phyloP scores from a whole-genome alignment of 2,329 filamentous ascomycete genomes.

The Drechslerella coelobrocha region DNA sequence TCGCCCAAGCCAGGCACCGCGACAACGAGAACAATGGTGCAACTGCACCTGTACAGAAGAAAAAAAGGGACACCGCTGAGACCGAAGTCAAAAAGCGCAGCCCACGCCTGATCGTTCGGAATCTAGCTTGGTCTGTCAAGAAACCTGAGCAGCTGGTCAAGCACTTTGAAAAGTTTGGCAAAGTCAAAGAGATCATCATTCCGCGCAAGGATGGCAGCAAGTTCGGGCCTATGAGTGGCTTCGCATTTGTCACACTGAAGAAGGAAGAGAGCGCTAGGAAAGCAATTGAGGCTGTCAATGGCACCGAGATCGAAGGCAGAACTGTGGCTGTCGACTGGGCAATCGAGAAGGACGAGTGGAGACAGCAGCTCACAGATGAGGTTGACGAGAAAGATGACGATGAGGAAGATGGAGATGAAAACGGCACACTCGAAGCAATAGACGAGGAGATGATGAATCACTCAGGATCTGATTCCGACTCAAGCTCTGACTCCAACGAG shows the following conservation, averaged over 20 bases:
- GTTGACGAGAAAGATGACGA: slow-evolving; percentile 63
- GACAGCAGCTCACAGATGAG: slow-evolving; percentile 65
- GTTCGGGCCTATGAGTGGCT: slow-evolving; percentile 73
- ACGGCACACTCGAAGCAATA: slow-evolving; percentile 56
- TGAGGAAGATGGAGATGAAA: slow-evolving; percentile 66
- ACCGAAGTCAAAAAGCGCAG: slow-evolving; percentile 68
- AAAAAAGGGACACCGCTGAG: slow-evolving; percentile 59
- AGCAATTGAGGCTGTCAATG: slow-evolving; percentile 83
- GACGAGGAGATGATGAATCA: slow-evolving; percentile 59
- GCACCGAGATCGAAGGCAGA: slow-evolving; percentile 85
- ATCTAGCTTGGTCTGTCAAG: slow-evolving; percentile 95
- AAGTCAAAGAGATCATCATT: slow-evolving; percentile 84
- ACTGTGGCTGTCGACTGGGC: slow-evolving; percentile 95
- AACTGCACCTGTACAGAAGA: slow-evolving; percentile 56
- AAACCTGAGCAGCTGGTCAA: slow-evolving; percentile 77
- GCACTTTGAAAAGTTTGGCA: slow-evolving; percentile 86
- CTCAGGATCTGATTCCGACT: slow-evolving; percentile 58
- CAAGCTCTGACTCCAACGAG: slow-evolving; percentile 58
- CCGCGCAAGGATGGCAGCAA: slow-evolving; percentile 75
- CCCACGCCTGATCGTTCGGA: slow-evolving; percentile 84
- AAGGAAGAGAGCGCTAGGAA: slow-evolving; percentile 90
- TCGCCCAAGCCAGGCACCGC: slow-evolving; percentile 84
- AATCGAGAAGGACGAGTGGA: slow-evolving; percentile 87
- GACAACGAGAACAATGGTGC: slow-evolving; percentile 59
- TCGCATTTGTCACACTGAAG: slow-evolving; percentile 88